A percentile compares a stretch with the other conserved stretches of the same genome.
phyloP scores from a whole-genome alignment of 352 stramenopile genomes.

The Phytopythium kandeliae region DNA sequence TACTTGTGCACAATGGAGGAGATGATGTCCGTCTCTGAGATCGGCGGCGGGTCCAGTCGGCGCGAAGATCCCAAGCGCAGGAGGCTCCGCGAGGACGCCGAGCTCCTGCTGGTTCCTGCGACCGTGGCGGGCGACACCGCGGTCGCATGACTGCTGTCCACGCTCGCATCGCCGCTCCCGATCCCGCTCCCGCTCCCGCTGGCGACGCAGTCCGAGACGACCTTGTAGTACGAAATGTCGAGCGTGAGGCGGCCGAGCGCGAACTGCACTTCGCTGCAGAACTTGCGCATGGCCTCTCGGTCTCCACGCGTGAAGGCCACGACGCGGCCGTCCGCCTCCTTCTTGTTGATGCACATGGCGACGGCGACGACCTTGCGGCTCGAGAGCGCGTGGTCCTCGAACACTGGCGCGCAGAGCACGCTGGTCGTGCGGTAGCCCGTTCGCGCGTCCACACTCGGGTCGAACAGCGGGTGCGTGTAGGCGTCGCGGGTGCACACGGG shows the following conservation, averaged over 20 bases:
- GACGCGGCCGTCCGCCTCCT: slow-evolving; percentile 17
- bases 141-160: slow-evolving; percentile 8
- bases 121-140: neutral
- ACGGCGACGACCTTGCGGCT: slow-evolving; percentile 49
- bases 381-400: slow-evolving; percentile 42
- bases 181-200: neutral
- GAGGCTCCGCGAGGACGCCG: slow-evolving; percentile 3
- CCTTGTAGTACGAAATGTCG: slow-evolving; percentile 70
- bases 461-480: slow-evolving; percentile 53
- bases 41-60: slow-evolving; percentile 13
- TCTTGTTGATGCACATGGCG: slow-evolving; percentile 87
- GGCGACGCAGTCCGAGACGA: slow-evolving; percentile 41
- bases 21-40: slow-evolving; percentile 51
- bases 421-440: slow-evolving; percentile 68
- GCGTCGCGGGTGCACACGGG: slow-evolving; percentile 46
- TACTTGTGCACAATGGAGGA: slow-evolving; percentile 57
- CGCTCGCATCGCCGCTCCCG: neutral
- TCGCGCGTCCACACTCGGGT: slow-evolving; percentile 51
- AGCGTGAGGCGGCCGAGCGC: slow-evolving; percentile 51
- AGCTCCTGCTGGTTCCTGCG: neutral
- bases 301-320: slow-evolving; percentile 54
- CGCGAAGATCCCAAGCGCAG: slow-evolving; percentile 14
- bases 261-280: slow-evolving; percentile 65
- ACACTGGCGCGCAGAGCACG: slow-evolving; percentile 61
- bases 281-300: slow-evolving; percentile 51